phyloP scores from a whole-genome alignment of 2,329 filamentous ascomycete genomes.

The Aulographum hederae region DNA sequence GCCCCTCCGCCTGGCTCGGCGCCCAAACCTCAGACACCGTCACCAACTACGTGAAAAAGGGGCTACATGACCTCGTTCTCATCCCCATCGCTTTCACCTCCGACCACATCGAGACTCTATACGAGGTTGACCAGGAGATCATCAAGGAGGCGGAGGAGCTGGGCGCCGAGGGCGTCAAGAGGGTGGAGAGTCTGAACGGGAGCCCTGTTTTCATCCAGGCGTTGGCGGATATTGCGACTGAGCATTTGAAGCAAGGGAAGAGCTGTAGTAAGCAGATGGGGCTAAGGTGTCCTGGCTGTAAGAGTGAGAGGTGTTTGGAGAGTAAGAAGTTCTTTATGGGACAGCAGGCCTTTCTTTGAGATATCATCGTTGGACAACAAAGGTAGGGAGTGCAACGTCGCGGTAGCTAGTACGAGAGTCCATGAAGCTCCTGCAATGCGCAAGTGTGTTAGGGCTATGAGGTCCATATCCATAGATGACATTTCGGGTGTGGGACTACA shows the following conservation, averaged over 20 bases:
- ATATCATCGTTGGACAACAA: background rate
- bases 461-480: no score
- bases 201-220: slow-evolving; percentile 80
- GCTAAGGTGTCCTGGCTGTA: slow-evolving; percentile 82
- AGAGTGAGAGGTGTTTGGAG: slow-evolving; percentile 70
- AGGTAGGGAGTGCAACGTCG: no score
- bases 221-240: slow-evolving; percentile 69
- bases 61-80: slow-evolving; percentile 75
- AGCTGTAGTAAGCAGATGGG: slow-evolving; percentile 74
- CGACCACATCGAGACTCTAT: slow-evolving; percentile 97
- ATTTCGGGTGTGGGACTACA: no score
- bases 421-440: no score
- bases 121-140: slow-evolving; percentile 84
- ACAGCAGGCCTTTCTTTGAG: background rate
- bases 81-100: slow-evolving; percentile 96
- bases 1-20: slow-evolving; percentile 85
- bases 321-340: slow-evolving; percentile 49
- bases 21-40: slow-evolving; percentile 85
- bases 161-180: slow-evolving; percentile 45
- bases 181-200: slow-evolving; percentile 82
- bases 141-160: slow-evolving; percentile 58
- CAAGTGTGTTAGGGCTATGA: no score
- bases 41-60: slow-evolving; percentile 73
- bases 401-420: no score
- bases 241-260: slow-evolving; percentile 53